A percentile compares a stretch with the other conserved stretches of the same genome.
Evolutionary conservation across 495 filamentous ascomycete genomes (phyloP).

Genomic region (Annulohypoxylon moriforme): DNA sequence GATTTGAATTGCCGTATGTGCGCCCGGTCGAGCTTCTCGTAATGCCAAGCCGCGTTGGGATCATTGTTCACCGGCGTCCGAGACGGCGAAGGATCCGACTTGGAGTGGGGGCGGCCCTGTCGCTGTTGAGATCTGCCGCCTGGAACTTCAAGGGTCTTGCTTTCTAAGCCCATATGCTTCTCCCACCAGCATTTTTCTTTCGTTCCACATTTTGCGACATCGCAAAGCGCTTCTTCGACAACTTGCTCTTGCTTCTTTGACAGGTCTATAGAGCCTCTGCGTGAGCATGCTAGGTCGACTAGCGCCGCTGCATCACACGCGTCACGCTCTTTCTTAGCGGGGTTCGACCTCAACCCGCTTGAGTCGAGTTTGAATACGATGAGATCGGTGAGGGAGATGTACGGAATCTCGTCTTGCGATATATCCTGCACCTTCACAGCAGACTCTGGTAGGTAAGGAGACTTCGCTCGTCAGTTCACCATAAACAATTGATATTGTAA

Average conservation of each 20-base stretch:
- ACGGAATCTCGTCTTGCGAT: constrained; percentile 32
- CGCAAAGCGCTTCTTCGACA: constrained; percentile 43
- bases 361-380: constrained; percentile 45
- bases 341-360: constrained; percentile 36
- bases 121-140: background rate
- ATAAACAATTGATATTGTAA: background rate
- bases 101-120: constrained; percentile 33
- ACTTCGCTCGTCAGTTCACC: constrained; percentile 25
- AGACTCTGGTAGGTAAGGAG: constrained; percentile 38
- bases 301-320: constrained; percentile 38
- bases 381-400: constrained; percentile 43
- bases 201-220: constrained; percentile 35
- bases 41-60: constrained; percentile 33
- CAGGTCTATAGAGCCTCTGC: constrained; percentile 18
- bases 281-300: constrained; percentile 21
- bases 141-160: background rate
- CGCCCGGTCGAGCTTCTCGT: constrained; percentile 31
- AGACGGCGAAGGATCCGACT: constrained; percentile 37
- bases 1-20: constrained; percentile 27
- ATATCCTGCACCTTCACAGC: constrained; percentile 36
- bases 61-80: constrained; percentile 1
- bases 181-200: constrained; percentile 46
- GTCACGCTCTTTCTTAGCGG: constrained; percentile 33
- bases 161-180: constrained; percentile 21
- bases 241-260: constrained; percentile 40